These are phyloP conservation scores for Thielaviopsis euricoi DNA, from an alignment of 2,329 filamentous ascomycete species.

Conservation along the genomic window DNA sequence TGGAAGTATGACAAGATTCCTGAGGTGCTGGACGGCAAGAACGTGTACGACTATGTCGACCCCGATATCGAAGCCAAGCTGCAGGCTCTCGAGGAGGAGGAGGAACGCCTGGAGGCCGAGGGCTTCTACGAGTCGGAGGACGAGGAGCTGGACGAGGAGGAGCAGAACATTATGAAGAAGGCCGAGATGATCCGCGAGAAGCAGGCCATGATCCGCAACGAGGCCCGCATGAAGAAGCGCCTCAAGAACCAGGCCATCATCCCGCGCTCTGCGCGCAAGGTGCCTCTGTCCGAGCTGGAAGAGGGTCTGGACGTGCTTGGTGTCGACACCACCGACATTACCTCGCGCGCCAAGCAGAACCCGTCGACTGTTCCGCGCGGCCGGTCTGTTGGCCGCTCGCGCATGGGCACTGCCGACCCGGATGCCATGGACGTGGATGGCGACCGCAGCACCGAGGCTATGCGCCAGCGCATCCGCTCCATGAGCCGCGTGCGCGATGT, in stretches of 20 bases:
- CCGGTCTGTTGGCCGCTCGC: conserved; percentile 48
- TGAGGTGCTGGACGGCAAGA: conserved; percentile 87
- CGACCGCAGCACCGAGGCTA: conserved; percentile 19
- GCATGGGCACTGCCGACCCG: conserved; percentile 44
- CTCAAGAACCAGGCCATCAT: conserved; percentile 96
- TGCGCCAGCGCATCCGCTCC: conserved; percentile 47
- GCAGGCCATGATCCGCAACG: conserved; percentile 80
- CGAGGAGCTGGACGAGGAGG: conserved; percentile 72
- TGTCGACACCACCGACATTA: conserved; percentile 62
- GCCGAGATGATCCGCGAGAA: conserved; percentile 93
- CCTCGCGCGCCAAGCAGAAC: conserved; percentile 51
- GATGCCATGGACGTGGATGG: conserved; percentile 62
- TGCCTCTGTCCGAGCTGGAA: conserved; percentile 76
- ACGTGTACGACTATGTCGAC: conserved; percentile 93
- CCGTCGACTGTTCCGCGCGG: conserved; percentile 48
- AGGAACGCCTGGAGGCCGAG: conserved; percentile 78
- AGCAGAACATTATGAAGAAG: conserved; percentile 77
- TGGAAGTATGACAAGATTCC: conserved; percentile 97
- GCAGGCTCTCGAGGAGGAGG: conserved; percentile 81
- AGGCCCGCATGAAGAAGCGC: conserved; percentile 84
- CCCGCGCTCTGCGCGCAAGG: conserved; percentile 64
- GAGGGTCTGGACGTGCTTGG: conserved; percentile 71
- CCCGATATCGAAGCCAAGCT: conserved; percentile 93
- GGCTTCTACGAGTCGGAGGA: conserved; percentile 85
- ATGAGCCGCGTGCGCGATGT: conserved; percentile 46